Base-by-base conservation (phyloP, 805 yeast species). In the Deakozyma indianensis region DNA sequence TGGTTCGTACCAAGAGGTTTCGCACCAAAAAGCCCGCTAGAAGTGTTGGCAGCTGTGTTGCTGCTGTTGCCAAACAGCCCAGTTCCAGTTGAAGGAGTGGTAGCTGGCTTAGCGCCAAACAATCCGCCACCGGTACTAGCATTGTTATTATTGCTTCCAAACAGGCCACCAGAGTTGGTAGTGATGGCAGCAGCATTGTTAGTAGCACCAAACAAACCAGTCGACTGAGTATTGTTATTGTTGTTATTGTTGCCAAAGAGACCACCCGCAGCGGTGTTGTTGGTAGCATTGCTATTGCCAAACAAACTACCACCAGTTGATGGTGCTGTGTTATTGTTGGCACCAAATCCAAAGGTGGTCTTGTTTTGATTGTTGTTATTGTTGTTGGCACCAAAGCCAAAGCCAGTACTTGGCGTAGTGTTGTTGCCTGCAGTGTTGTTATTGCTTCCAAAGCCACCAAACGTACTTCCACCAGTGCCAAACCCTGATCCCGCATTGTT, bases 171-270 rank as follows among this genome's bases (percentile, higher is more conserved):
- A 41, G 45, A 50, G 35, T 22, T 40, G 32, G 55, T 56, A 47
- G 51, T 56, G 15, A 56, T 45, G 29, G 48, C 43, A 23, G 46
- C 24, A 16, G 46, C 24, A 7, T 38, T 45, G 29, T 29, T 43
- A 43, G 52, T 57, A 35, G 51, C 49, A 4, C 68, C 68, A 49
- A 65, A 64, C 9, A 59, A 47, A 3, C 67, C 63, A 27, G 49
- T 48, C 22, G 51, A 47, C 11, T 45, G 32, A 27, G 28, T 40
- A 22, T 50, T 53, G 27, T 40, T 50, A 14, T 47, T 43, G 46
- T 38, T 32, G 50, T 7, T n/a, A 25, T 32, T 32, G 9, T 48
- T 35, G 14, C 43, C 47, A 22, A 59, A 53, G 38, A 52, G 50
- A 45, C 52, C 56, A 25, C 59, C 53, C 23, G 49, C 43, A 22